Percentiles rank a stretch among this genome's conserved stretches.
These are phyloP conservation scores for Backusella mclennaniae DNA, from an alignment of 192 early-diverging fungal species.

Conservation along the genomic window DNA sequence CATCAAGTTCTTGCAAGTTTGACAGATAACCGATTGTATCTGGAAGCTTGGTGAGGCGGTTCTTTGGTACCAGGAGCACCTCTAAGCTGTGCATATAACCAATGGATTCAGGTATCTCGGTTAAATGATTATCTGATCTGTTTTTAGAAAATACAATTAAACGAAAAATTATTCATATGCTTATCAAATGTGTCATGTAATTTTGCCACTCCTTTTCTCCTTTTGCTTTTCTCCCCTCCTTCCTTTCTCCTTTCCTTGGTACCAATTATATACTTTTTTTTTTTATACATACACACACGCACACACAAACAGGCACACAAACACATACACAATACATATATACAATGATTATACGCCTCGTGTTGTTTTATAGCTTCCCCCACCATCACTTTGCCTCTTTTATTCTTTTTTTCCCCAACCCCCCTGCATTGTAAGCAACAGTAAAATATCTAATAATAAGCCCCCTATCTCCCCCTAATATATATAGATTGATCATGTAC, in stretches of 20 bases:
- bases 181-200: background rate
- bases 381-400: background rate
- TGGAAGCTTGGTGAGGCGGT: conserved; percentile 61
- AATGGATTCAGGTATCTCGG: conserved; percentile 68
- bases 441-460: background rate
- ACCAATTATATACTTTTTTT: background rate
- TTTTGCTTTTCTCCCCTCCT: background rate
- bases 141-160: conserved; percentile 3
- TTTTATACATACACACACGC: no score
- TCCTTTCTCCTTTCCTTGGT: background rate
- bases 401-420: background rate
- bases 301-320: background rate
- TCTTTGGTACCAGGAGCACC: conserved; percentile 57
- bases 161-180: background rate
- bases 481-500: conserved; percentile 20
- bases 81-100: conserved; percentile 70
- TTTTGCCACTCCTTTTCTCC: background rate
- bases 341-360: background rate
- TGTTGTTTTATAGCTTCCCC: background rate
- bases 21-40: conserved; percentile 67
- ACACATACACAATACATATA: background rate
- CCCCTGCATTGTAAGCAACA: conserved; percentile 4
- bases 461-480: background rate
- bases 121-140: conserved; percentile 75
- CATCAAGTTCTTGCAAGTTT: conserved; percentile 65